Percentiles rank a stretch among this genome's conserved stretches.
Evolutionary conservation across 768 basidiomycete species (phyloP).

Genomic region (Tylopilus sp.): DNA sequence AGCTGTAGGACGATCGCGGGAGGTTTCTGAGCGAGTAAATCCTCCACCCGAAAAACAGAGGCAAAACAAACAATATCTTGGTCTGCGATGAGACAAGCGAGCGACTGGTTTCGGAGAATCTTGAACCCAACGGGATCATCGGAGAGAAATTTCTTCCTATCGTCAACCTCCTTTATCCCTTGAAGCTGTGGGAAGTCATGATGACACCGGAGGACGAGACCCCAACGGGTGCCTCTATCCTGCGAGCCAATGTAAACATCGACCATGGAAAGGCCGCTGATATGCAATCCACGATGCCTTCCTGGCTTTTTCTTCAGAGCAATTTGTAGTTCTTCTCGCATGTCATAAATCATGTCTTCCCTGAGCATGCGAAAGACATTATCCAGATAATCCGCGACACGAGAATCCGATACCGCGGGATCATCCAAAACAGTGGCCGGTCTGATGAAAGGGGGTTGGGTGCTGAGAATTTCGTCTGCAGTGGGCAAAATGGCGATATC

Average conservation of each 20-base stretch:
- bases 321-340: conserved; percentile 55
- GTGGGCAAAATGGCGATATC: conserved; percentile 63
- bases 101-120: conserved; percentile 52
- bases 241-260: conserved; percentile 36
- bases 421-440: conserved; percentile 43
- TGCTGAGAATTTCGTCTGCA: conserved; percentile 52
- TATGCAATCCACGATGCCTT: conserved; percentile 35
- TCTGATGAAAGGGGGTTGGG: conserved; percentile 50
- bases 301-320: conserved; percentile 41
- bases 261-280: conserved; percentile 37
- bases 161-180: conserved; percentile 24
- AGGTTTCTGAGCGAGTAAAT: conserved; percentile 42
- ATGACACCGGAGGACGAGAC: conserved; percentile 37
- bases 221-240: conserved; percentile 37
- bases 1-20: conserved; percentile 56
- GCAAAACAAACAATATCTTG: conserved; percentile 50
- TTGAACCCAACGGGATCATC: conserved; percentile 34
- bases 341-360: conserved; percentile 61
- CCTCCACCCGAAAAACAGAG: conserved; percentile 52
- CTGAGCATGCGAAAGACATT: conserved; percentile 64
- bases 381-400: conserved; percentile 52
- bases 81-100: conserved; percentile 52
- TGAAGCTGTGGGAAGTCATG: conserved; percentile 38
- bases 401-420: conserved; percentile 34
- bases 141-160: conserved; percentile 37